phyloP scores from a whole-genome alignment of 2,329 filamentous ascomycete genomes.

The Trichoderma atrobrunneum region DNA sequence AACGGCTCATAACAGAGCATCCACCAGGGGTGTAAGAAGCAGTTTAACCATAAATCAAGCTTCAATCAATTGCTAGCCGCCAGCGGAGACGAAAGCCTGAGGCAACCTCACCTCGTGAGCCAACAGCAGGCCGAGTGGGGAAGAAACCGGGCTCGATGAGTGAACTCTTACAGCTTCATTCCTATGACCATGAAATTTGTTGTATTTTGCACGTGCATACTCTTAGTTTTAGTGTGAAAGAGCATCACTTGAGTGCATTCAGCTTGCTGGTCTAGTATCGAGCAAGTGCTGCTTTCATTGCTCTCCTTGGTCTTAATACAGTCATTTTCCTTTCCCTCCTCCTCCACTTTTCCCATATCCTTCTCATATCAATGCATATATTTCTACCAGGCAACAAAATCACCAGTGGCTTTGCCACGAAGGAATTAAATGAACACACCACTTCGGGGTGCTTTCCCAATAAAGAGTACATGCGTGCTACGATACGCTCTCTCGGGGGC shows the following conservation, averaged over 20 bases:
- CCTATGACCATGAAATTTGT: background rate
- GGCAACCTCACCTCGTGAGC: background rate
- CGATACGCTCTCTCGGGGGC: background rate
- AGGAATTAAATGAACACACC: background rate
- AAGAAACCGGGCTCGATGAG: background rate
- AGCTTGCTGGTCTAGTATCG: background rate
- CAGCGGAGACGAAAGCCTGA: background rate
- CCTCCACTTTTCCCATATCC: background rate
- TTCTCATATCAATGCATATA: background rate
- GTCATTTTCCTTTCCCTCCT: background rate
- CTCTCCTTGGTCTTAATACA: background rate
- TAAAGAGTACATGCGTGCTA: background rate
- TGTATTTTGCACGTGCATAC: background rate
- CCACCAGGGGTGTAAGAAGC: background rate
- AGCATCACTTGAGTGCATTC: too few species aligned
- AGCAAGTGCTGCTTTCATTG: background rate
- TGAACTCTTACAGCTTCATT: background rate
- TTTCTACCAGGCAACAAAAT: background rate
- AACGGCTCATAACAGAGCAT: background rate
- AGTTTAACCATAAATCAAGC: background rate
- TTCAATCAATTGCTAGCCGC: background rate
- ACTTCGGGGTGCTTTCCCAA: background rate
- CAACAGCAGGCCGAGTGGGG: background rate
- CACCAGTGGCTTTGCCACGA: background rate
- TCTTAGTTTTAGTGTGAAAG: too few species aligned